Evolutionary conservation across 2,329 filamentous ascomycete species (phyloP).

Genomic region (Acrocalymma vagum): DNA sequence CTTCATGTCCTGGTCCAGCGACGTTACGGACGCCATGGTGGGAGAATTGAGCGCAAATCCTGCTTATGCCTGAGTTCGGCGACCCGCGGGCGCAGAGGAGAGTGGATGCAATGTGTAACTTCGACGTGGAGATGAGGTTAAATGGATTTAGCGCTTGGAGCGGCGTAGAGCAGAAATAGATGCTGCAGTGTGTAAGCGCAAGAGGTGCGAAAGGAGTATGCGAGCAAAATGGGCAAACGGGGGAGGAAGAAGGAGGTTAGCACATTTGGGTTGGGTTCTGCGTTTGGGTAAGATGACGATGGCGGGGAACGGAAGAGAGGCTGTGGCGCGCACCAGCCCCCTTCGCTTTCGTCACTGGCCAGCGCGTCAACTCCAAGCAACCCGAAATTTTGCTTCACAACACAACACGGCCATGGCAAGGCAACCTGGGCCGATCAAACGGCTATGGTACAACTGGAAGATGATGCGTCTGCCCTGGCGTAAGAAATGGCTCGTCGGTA

Average conservation of each 20-base stretch:
- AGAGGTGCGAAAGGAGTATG: neutral
- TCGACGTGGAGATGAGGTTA: neutral
- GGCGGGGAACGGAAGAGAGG: conserved; percentile 10
- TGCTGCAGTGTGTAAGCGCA: conserved; percentile 13
- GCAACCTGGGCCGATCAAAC: conserved; percentile 46
- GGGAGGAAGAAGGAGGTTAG: neutral
- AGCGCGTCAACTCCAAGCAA: conserved; percentile 21
- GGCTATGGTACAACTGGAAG: conserved; percentile 71
- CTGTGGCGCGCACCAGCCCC: conserved; percentile 30
- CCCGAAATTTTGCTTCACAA: conserved; percentile 12
- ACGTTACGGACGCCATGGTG: conserved; percentile 89
- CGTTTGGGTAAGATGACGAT: conserved; percentile 9
- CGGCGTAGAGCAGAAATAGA: neutral
- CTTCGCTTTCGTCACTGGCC: conserved; percentile 32
- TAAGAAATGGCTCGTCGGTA: conserved; percentile 66
- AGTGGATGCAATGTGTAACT: neutral
- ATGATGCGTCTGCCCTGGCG: conserved; percentile 69
- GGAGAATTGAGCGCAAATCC: conserved; percentile 22
- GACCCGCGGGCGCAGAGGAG: neutral
- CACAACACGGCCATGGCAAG: conserved; percentile 44
- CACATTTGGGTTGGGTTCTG: neutral
- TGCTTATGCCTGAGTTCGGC: conserved; percentile 6
- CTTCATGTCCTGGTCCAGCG: conserved; percentile 94
- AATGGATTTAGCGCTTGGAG: neutral
- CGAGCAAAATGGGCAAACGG: neutral